Percentiles rank a stretch among this genome's conserved stretches.
phyloP scores from a whole-genome alignment of 345 rosid species.

The Ceriops decandra region DNA sequence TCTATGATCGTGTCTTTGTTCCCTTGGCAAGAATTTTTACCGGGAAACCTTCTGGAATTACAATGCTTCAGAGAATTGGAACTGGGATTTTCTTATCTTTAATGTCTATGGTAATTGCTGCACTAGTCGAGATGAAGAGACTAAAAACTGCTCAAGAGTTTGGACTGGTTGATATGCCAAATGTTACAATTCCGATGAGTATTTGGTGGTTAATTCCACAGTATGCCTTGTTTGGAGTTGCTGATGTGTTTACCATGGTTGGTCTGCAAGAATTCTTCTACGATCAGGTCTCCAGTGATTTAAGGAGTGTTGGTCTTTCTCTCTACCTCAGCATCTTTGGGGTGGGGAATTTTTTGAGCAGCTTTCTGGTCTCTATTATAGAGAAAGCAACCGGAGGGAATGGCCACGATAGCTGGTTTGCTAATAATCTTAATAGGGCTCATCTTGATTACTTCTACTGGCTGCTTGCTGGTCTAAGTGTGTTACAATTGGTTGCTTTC shows the following conservation, averaged over 20 bases:
- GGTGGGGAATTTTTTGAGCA: neutral
- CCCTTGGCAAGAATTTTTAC: conserved; percentile 5
- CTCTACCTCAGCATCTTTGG: conserved; percentile 12
- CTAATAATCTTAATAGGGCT: conserved; percentile 14
- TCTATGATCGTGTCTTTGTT: conserved; percentile 16
- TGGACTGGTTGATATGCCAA: conserved; percentile 6
- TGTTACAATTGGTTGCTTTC: conserved; percentile 3
- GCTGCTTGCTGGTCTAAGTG: conserved; percentile 12
- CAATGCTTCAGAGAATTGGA: conserved; percentile 20
- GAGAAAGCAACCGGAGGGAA: neutral
- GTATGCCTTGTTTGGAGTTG: conserved; percentile 10
- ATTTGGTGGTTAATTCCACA: conserved; percentile 26
- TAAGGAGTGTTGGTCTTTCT: conserved; percentile 20
- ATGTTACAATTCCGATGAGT: conserved; percentile 3
- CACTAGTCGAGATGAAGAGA: conserved; percentile 15
- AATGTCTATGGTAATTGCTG: conserved; percentile 17
- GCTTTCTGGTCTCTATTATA: neutral
- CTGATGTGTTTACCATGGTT: conserved; percentile 17
- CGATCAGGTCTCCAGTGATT: conserved; percentile 9
- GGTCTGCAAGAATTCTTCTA: conserved; percentile 25
- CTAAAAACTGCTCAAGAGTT: conserved; percentile 14
- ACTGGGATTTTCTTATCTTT: conserved; percentile 15
- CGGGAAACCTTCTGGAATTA: conserved; percentile 14
- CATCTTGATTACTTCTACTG: conserved; percentile 22
- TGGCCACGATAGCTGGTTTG: neutral